Percentiles rank a stretch among this genome's conserved stretches.
phyloP scores from a whole-genome alignment of 2,329 filamentous ascomycete species.

The Ophiostoma novo-ulmi region DNA sequence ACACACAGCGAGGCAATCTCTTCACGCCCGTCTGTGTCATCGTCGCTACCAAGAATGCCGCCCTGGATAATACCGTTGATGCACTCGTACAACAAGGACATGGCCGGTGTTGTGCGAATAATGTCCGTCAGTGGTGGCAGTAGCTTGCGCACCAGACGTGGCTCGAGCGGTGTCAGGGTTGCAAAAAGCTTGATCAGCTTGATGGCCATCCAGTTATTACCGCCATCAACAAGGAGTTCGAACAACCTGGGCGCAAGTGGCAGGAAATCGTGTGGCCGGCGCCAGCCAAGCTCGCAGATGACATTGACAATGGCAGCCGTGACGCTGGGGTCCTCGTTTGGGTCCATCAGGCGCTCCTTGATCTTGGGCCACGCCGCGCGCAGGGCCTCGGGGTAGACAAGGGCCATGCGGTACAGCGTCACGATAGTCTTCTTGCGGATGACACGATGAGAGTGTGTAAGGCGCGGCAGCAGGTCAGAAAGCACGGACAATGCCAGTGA shows the following conservation, averaged over 20 bases:
- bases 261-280: conserved; percentile 87
- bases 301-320: conserved; percentile 96
- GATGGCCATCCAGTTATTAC: conserved; percentile 99
- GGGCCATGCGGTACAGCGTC: conserved; percentile 82
- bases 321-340: conserved; percentile 83
- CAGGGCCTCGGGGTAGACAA: conserved; percentile 95
- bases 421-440: conserved; percentile 96
- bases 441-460: conserved; percentile 77
- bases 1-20: conserved; percentile 91
- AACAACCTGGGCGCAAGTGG: conserved; percentile 87
- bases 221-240: conserved; percentile 82
- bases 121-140: conserved; percentile 86
- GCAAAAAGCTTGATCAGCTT: conserved; percentile 99
- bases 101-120: conserved; percentile 89
- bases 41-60: conserved; percentile 79
- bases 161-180: conserved; percentile 85
- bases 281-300: conserved; percentile 91
- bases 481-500: conserved; percentile 87
- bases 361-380: conserved; percentile 95
- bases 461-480: conserved; percentile 75
- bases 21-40: conserved; percentile 71
- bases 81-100: conserved; percentile 97
- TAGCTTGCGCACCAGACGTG: conserved; percentile 83
- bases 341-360: conserved; percentile 87
- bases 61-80: conserved; percentile 98